Evolutionary conservation across 2,329 filamentous ascomycete species (phyloP).

Genomic region (Periconia macrospinosa): DNA sequence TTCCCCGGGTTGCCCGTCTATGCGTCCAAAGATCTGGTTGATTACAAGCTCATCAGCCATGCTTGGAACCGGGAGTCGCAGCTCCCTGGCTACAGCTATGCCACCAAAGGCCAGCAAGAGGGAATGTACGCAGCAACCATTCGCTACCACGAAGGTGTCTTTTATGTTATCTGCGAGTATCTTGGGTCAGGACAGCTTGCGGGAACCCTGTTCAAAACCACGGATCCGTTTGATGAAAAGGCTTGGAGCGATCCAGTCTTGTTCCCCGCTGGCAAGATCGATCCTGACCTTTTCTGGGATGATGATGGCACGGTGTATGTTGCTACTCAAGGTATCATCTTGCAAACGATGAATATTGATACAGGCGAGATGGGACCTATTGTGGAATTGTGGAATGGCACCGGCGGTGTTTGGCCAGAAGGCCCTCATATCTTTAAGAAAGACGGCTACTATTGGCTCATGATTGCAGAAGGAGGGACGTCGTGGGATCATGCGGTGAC

Average conservation of each 20-base stretch:
- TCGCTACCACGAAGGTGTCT: constrained; percentile 21
- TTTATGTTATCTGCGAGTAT: constrained; percentile 25
- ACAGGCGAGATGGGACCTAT: constrained; percentile 27
- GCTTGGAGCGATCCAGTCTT: constrained; percentile 54
- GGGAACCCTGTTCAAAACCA: constrained; percentile 49
- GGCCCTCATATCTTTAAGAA: constrained; percentile 45
- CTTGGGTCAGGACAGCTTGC: neutral
- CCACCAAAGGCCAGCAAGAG: constrained; percentile 11
- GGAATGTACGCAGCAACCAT: constrained; percentile 28
- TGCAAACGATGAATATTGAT: constrained; percentile 32
- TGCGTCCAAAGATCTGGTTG: constrained; percentile 54
- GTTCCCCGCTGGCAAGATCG: constrained; percentile 55
- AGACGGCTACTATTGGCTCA: constrained; percentile 36
- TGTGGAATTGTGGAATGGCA: constrained; percentile 41
- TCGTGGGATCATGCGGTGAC: constrained; percentile 40
- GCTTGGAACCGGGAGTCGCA: constrained; percentile 20
- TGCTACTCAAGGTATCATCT: constrained; percentile 29
- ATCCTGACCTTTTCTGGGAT: constrained; percentile 60
- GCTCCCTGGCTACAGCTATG: constrained; percentile 15
- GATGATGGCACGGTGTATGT: constrained; percentile 57
- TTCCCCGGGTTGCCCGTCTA: constrained; percentile 59
- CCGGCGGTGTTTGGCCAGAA: constrained; percentile 32
- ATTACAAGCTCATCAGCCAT: constrained; percentile 51
- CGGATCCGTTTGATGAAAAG: constrained; percentile 45
- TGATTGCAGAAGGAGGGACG: constrained; percentile 44